These are phyloP conservation scores for Cercospora nicotianae DNA, from an alignment of 2,329 filamentous ascomycete species.

Conservation along the genomic window DNA sequence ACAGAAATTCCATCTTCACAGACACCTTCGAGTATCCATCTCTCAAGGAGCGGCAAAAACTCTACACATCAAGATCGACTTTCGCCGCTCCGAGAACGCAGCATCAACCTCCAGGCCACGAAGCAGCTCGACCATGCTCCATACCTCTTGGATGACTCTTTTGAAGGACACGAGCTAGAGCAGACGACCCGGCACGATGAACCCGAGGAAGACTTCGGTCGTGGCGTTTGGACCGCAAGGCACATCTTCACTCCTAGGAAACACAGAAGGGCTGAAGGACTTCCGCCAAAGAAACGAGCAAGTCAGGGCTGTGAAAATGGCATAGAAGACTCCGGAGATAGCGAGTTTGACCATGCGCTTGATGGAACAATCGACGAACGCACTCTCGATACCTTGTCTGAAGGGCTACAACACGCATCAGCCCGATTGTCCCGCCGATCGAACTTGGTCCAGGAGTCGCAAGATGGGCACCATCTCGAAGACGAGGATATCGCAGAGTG, in stretches of 20 bases:
- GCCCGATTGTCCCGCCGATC: background rate
- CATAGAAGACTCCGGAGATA: background rate
- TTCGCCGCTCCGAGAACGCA: conserved; percentile 27
- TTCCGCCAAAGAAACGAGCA: conserved; percentile 6
- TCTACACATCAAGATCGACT: background rate
- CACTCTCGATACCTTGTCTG: background rate
- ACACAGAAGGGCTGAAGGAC: background rate
- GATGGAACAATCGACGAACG: background rate
- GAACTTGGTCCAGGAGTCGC: conserved; percentile 14
- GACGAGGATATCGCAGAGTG: background rate
- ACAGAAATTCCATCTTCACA: conserved; percentile 25
- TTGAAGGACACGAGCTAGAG: background rate
- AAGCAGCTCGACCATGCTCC: background rate
- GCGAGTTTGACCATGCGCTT: background rate
- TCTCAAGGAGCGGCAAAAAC: conserved; percentile 10
- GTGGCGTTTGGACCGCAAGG: conserved; percentile 6
- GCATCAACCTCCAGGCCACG: conserved; percentile 13
- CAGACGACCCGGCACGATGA: background rate
- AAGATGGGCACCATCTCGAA: background rate
- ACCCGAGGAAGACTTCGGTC: background rate
- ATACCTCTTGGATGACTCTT: background rate
- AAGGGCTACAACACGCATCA: background rate
- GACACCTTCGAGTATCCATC: conserved; percentile 22
- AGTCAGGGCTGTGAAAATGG: conserved; percentile 11
- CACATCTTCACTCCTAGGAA: conserved; percentile 20